These are phyloP conservation scores for Durotheca rogersii DNA, from an alignment of 495 filamentous ascomycete species.

Conservation along the genomic window DNA sequence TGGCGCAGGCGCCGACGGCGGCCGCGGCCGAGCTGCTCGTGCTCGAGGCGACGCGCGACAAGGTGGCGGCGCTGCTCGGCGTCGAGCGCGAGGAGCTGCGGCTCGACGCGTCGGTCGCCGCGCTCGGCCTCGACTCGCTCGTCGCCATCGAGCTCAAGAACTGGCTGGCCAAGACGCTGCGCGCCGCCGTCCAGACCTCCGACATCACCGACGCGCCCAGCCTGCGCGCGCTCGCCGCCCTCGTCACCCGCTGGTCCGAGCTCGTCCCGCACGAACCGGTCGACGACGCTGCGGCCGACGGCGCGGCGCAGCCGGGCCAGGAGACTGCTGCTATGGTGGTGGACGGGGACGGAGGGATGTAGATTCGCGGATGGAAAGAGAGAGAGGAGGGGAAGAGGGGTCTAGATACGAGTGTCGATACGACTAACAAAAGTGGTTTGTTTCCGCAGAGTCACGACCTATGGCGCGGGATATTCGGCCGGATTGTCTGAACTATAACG, in stretches of 20 bases:
- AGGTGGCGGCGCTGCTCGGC: background rate
- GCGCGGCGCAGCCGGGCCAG: background rate
- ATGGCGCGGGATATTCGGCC: too few species aligned
- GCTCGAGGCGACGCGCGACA: background rate
- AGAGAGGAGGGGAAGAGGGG: too few species aligned
- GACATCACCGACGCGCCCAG: slow-evolving; percentile 16
- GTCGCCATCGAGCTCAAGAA: slow-evolving; percentile 13
- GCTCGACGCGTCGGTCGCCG: slow-evolving; percentile 1
- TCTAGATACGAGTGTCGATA: too few species aligned
- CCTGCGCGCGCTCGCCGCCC: slow-evolving; percentile 1
- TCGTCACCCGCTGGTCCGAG: background rate
- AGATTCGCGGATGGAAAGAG: background rate
- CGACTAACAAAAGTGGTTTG: too few species aligned
- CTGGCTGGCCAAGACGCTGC: slow-evolving; percentile 11
- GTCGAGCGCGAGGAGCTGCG: slow-evolving; percentile 1
- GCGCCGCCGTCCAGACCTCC: slow-evolving; percentile 12
- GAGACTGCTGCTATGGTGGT: background rate
- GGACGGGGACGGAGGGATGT: background rate
- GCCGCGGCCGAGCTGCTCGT: slow-evolving; percentile 3
- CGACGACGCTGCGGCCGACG: background rate
- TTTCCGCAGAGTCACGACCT: too few species aligned
- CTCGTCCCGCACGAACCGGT: too few species aligned
- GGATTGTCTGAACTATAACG: too few species aligned
- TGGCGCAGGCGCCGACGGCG: background rate
- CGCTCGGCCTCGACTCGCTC: slow-evolving; percentile 11